Conservation (phyloP, 2,329 filamentous ascomycete genomes). For the Pseudogymnoascus sp. region DNA sequence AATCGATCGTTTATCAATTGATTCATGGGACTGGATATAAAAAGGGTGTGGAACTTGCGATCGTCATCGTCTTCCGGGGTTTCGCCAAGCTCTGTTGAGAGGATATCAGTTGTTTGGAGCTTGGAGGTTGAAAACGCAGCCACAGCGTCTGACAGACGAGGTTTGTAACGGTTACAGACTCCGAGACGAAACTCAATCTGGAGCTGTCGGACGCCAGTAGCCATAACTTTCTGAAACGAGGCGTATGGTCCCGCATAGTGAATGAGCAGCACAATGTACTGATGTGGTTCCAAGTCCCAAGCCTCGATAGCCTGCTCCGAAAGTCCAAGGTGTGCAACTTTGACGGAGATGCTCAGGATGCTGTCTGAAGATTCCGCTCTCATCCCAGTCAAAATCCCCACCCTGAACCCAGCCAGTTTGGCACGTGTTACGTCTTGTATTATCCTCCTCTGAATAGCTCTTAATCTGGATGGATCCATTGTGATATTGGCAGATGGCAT, state of each 20-base stretch:
- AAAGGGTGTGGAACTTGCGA: constrained; percentile 44
- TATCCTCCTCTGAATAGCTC: constrained; percentile 15
- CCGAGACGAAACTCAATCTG: constrained; percentile 59
- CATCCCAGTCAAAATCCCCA: constrained; percentile 53
- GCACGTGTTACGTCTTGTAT: constrained; percentile 40
- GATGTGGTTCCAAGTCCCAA: constrained; percentile 60
- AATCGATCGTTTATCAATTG: constrained; percentile 61
- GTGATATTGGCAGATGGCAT: constrained; percentile 28
- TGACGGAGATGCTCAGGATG: constrained; percentile 60
- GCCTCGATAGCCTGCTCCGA: constrained; percentile 68
- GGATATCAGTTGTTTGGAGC: not conserved
- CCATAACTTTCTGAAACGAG: constrained; percentile 46
- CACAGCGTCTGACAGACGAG: constrained; percentile 40
- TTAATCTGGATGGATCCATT: constrained; percentile 29
- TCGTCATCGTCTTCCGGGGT: constrained; percentile 23
- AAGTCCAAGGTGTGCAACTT: constrained; percentile 61
- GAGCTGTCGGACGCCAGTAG: constrained; percentile 30
- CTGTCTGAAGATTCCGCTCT: constrained; percentile 33
- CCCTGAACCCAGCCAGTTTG: constrained; percentile 59
- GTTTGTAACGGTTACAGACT: constrained; percentile 65
- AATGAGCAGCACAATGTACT: constrained; percentile 69
- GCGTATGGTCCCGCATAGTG: constrained; percentile 56
- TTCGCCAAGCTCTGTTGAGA: constrained; percentile 8
- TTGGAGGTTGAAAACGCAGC: constrained; percentile 29
- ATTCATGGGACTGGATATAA: constrained; percentile 66